Base-by-base conservation (phyloP, 164 flowering plant genomes). In the Vitis riparia region DNA sequence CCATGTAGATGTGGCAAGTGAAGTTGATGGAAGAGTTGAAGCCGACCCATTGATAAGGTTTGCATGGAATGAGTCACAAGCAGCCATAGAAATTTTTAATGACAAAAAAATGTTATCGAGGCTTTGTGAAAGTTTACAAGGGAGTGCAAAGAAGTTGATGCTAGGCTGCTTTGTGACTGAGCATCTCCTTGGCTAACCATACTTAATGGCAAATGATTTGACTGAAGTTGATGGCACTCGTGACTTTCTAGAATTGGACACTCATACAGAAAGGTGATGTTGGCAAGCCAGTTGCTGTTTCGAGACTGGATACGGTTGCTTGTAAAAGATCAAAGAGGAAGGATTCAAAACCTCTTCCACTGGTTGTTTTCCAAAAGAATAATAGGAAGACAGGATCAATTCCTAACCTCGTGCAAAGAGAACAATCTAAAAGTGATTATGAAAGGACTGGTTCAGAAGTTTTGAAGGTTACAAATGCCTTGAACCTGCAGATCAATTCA, bases 161-260 rank as follows among this genome's bases (percentile, higher is more conserved):
- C 23, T 1, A 19, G 1, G 23, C 23, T 19, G 23, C 23, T 19
- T 19, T 19, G 23, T 19, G 1, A 19, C 23, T 19, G 23, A 19
- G 23, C 23, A 19, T 19, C 1, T 19, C 23, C 23, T 0, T 19
- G 0, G 23, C 23, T 0, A 19, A 19, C 23, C 23, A 19, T 19
- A 19, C 23, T 19, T 83, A 67, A 85, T 84, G 76, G 75, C 74
- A 67, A 67, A 71, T 56, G 75, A 65, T 62, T 62, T 71, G 30
- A 73, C 74, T 10, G 85, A 80, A 76, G 74, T 83, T 47, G 85
- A 83, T 71, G 87, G 87, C 32, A 87, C 87, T 51, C 71, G 79
- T 61, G 80, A 76, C 58, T 80, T 83, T 51, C 78, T 77, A 55
- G 77, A 79, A 70, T 71, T 83, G 69, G 85, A 77, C 55, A 9